Conservation (phyloP, 1,139 yeast species). For the Oligophagozyma castellii region DNA sequence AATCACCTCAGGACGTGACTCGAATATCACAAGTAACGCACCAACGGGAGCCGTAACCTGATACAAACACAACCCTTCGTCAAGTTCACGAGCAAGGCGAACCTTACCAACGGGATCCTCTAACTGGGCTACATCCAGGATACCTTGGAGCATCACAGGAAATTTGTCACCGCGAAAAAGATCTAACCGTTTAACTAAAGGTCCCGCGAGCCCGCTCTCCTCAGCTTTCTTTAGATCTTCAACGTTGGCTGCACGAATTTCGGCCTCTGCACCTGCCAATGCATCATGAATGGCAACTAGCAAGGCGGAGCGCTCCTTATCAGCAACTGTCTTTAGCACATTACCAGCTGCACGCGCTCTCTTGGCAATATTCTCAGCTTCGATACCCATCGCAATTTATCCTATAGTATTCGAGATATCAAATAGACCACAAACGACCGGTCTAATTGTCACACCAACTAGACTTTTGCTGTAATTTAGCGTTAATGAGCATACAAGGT, state of each 20-base stretch:
- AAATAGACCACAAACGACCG: no score
- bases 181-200: conserved; percentile 75
- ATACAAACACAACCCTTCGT: conserved; percentile 71
- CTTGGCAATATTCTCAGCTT: conserved; percentile 52
- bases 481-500: no score
- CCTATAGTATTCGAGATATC: no score
- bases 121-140: conserved; percentile 75
- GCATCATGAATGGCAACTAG: conserved; percentile 60
- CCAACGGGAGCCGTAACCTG: conserved; percentile 91
- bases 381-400: no score
- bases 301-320: conserved; percentile 63
- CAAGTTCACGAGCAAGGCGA: conserved; percentile 70
- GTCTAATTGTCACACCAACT: no score
- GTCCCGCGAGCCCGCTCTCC: conserved; percentile 40
- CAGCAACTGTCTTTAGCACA: conserved; percentile 57
- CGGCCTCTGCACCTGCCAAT: conserved; percentile 40
- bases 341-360: conserved; percentile 72
- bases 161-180: conserved; percentile 70
- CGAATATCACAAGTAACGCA: conserved; percentile 82
- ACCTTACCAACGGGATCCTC: conserved; percentile 86
- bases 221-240: conserved; percentile 63
- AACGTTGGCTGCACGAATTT: conserved; percentile 58
- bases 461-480: no score
- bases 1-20: conserved; percentile 95
- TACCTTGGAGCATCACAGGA: conserved; percentile 89